phyloP scores from a whole-genome alignment of 192 early-diverging fungal genomes.

The Coemansia sp. region DNA sequence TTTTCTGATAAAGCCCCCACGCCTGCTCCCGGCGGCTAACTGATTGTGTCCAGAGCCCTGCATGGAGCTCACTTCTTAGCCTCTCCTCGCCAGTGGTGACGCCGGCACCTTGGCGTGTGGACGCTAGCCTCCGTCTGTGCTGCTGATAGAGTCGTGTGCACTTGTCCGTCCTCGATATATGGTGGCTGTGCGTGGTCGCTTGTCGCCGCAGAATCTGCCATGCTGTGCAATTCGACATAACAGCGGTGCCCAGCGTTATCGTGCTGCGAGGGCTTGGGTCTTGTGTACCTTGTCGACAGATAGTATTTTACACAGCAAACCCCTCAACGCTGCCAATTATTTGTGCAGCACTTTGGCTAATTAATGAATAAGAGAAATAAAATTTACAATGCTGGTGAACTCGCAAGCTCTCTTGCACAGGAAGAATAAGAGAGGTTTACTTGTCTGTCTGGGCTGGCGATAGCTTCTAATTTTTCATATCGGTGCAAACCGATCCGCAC shows the following conservation, averaged over 20 bases:
- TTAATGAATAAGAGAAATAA: no score
- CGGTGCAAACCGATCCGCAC: no score
- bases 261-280: neutral
- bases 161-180: neutral
- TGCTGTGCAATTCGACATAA: neutral
- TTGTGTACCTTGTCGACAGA: no score
- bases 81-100: neutral
- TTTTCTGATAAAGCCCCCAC: constrained; percentile 27
- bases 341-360: no score
- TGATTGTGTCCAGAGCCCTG: constrained; percentile 12
- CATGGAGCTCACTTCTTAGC: constrained; percentile 11
- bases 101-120: neutral
- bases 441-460: no score
- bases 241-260: no score
- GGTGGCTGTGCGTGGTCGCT: neutral
- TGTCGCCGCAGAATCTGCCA: neutral
- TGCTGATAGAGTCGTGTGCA: neutral
- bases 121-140: neutral
- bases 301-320: no score
- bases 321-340: no score
- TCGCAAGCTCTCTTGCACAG: no score
- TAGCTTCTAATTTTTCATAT: no score
- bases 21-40: constrained; percentile 18
- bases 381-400: no score
- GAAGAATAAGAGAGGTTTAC: no score